These are phyloP conservation scores for Suillus subaureus DNA, from an alignment of 768 basidiomycete species.

Conservation along the genomic window DNA sequence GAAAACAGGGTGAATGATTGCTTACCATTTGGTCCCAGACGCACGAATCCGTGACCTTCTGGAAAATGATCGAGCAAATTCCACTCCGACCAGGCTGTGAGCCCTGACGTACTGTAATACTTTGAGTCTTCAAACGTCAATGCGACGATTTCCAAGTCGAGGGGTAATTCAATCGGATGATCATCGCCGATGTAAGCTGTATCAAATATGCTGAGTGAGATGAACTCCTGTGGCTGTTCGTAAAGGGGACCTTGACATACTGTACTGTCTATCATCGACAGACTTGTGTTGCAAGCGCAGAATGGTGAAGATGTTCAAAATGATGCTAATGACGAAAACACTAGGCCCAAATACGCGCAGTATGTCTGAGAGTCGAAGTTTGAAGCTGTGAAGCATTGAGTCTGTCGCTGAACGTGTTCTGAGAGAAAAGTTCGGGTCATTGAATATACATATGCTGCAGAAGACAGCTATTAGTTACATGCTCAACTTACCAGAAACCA, in stretches of 20 bases:
- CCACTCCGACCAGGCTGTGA: conserved; percentile 26
- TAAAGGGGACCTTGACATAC: neutral
- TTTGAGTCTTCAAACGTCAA: conserved; percentile 30
- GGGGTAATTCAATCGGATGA: conserved; percentile 25
- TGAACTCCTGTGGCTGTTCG: neutral
- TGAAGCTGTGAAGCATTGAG: neutral
- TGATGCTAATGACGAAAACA: neutral
- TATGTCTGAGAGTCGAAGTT: too few relatives aligned
- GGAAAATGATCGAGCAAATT: conserved; percentile 19
- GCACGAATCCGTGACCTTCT: conserved; percentile 25
- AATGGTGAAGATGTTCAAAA: neutral
- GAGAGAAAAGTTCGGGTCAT: neutral
- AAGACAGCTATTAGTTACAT: neutral
- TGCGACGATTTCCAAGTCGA: conserved; percentile 12
- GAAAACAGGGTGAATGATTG: neutral
- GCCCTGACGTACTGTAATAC: conserved; percentile 24
- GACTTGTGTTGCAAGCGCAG: neutral
- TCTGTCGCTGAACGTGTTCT: neutral
- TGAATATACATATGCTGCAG: neutral
- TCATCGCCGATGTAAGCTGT: conserved; percentile 31
- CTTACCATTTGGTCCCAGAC: conserved; percentile 24
- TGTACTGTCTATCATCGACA: conserved; percentile 9
- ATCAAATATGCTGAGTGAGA: neutral
- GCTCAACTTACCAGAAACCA: neutral
- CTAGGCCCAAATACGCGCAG: neutral